A percentile compares a stretch with the other conserved stretches of the same genome.
phyloP scores from a whole-genome alignment of 139 green algal genomes.

The Chlorella ohadii region DNA sequence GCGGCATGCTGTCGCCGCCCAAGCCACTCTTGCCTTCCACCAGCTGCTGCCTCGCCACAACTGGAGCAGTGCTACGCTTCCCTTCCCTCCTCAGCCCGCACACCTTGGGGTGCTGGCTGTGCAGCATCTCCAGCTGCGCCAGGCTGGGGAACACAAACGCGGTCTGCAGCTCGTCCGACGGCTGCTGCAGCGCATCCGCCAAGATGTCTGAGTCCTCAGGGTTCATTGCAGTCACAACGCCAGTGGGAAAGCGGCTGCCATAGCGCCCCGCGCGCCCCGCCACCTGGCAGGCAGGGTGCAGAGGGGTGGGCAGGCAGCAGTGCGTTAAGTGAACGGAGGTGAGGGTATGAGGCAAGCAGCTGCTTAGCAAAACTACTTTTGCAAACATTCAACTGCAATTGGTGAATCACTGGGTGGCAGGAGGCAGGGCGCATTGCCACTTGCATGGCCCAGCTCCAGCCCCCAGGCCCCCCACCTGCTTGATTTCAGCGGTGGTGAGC shows the following conservation, averaged over 20 bases:
- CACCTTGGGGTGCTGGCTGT: slow-evolving; percentile 35
- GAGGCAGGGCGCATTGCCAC: background rate
- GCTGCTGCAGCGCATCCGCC: slow-evolving; percentile 8
- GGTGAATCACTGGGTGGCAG: no score
- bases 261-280: slow-evolving; percentile 22
- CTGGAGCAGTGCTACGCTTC: no score
- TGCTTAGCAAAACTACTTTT: no score
- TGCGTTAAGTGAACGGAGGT: no score
- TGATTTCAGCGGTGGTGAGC: slow-evolving; percentile 54
- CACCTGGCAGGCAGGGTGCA: background rate
- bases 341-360: no score
- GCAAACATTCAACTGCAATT: no score
- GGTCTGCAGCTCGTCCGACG: background rate
- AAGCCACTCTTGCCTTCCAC: no score
- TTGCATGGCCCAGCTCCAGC: slow-evolving; percentile 49
- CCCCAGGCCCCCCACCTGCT: slow-evolving; percentile 75
- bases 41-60: no score
- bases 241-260: slow-evolving; percentile 12
- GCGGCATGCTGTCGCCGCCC: no score
- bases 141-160: slow-evolving; percentile 49
- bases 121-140: slow-evolving; percentile 65
- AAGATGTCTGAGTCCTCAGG: slow-evolving; percentile 36
- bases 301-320: background rate
- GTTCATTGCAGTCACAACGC: slow-evolving; percentile 30
- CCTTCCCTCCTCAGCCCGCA: no score